A percentile compares a stretch with the other conserved stretches of the same genome.
These are phyloP conservation scores for Chlorella sorokiniana DNA, from an alignment of 139 green algal species.

Conservation along the genomic window DNA sequence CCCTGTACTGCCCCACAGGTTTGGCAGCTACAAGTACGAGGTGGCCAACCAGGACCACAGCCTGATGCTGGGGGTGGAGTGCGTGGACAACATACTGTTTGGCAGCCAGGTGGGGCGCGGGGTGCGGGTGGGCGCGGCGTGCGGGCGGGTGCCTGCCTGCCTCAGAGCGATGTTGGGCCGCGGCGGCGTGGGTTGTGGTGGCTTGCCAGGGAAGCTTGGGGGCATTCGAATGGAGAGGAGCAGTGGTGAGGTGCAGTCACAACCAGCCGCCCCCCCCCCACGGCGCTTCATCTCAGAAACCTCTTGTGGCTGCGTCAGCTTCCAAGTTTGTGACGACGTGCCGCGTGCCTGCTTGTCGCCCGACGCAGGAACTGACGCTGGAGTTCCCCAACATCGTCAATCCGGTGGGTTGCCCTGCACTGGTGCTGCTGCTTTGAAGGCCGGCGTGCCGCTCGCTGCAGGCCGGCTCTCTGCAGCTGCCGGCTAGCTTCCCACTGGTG, in stretches of 20 bases:
- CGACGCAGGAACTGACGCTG: constrained; percentile 80
- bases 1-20: constrained; percentile 56
- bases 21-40: constrained; percentile 94
- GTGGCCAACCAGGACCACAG: constrained; percentile 90
- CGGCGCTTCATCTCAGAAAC: neutral
- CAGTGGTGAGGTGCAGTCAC: no score
- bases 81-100: constrained; percentile 87
- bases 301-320: neutral
- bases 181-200: no score
- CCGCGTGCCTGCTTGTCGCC: neutral
- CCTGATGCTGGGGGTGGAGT: constrained; percentile 91
- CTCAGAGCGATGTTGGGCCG: no score
- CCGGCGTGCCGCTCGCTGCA: no score
- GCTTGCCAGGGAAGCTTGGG: no score
- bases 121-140: neutral
- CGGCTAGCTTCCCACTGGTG: no score
- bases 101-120: constrained; percentile 52
- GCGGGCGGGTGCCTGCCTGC: no score
- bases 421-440: no score
- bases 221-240: no score
- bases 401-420: neutral
- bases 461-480: no score
- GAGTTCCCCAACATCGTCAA: constrained; percentile 88
- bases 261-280: no score
- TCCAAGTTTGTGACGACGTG: no score